Evolutionary conservation across 345 rosid genomes (phyloP), one percentile per base, ranked within the genome.

Genomic region (Dimocarpus longan): DNA sequence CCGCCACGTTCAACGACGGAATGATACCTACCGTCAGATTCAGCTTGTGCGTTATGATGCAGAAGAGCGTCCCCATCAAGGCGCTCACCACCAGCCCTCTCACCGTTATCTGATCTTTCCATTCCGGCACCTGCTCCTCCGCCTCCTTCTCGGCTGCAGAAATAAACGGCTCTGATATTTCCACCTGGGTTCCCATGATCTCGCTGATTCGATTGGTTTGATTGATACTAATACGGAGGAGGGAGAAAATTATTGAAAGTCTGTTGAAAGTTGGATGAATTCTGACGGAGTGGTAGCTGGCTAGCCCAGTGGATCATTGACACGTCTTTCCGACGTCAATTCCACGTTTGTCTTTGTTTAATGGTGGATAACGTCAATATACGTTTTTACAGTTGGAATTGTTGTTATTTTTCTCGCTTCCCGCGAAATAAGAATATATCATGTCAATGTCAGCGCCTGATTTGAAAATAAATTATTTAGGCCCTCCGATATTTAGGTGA

Each of bases 81-180:
- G 92, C 97, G 82, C 99, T 92, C 54, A 85, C 96, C 0, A 63
- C 80, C 46, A 93, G 85, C 56, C 97, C 97, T 70, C 99, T 84
- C 54, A 86, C 80, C 64, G 99, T 95, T 66, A 95, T 93, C 91
- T 95, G 99, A 26, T 95, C 97, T 85, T 88, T 87, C 98, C 98
- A 95, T 44, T 90, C 93, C 26, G 99, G 99, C 4, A 89, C 79
- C 63, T 43, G 80, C 82, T 88, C 91, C 11, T 79, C 78, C 65
- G 74, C 78, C 87, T 70, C 82, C 87, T 90, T 84, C 82, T 90
- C 77, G 65, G 76, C 60, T 8, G 50, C 50, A 0, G 9, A 7
- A 10, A 75, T 75, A 71, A 75, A 75, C 32, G 78, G 78, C 63
- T 75, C 78, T 2, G 85, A 82, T 57, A 57, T 75, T 37, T 78